Evolutionary conservation across 176 grass and related monocot species (phyloP).

Genomic region (Aegilops umbellulata): DNA sequence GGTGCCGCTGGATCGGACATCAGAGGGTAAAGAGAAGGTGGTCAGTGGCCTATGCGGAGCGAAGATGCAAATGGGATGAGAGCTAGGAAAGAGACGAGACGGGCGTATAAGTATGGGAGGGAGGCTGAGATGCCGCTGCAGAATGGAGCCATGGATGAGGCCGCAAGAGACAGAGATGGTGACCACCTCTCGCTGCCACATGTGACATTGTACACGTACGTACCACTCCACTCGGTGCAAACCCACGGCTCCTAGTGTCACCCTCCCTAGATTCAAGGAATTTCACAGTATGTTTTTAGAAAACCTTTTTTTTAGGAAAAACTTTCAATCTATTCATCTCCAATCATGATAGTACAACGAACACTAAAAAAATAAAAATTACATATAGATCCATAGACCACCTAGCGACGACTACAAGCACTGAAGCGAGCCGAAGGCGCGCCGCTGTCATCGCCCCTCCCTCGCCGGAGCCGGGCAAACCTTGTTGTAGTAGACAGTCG

Average conservation of each 20-base stretch:
- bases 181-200: constrained; percentile 25
- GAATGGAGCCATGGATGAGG: constrained; percentile 20
- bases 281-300: too few relatives aligned
- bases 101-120: constrained; percentile 31
- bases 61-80: constrained; percentile 23
- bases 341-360: too few relatives aligned
- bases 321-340: too few relatives aligned
- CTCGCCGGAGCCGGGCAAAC: too few relatives aligned
- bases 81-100: constrained; percentile 26
- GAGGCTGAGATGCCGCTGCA: constrained; percentile 17
- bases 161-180: constrained; percentile 11
- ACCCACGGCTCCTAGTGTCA: not conserved
- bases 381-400: too few relatives aligned
- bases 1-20: not conserved
- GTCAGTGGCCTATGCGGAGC: constrained; percentile 12
- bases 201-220: not conserved
- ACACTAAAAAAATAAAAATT: too few relatives aligned
- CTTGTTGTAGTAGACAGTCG: too few relatives aligned
- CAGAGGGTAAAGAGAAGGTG: not conserved
- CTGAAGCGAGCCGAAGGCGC: too few relatives aligned
- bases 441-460: too few relatives aligned
- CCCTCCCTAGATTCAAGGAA: not conserved
- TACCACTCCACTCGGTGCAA: not conserved
- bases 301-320: accelerated
- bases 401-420: too few relatives aligned